Conservation (phyloP, 2,329 filamentous ascomycete species). For the Chaetomium olivaceum region DNA sequence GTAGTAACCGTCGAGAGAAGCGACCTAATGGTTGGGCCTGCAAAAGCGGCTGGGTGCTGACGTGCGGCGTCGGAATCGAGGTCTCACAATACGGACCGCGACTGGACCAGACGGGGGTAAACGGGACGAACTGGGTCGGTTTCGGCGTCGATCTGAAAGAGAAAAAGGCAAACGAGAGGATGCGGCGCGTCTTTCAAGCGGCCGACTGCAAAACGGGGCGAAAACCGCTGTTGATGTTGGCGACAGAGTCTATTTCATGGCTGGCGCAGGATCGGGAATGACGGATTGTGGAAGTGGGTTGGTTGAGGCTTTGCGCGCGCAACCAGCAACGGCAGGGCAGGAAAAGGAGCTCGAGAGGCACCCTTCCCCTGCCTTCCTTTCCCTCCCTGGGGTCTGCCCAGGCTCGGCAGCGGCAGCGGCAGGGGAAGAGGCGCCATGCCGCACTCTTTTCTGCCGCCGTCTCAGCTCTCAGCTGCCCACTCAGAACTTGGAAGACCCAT, state of each 20-base stretch:
- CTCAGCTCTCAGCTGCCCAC: conserved; percentile 18
- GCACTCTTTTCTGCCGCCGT: conserved; percentile 21
- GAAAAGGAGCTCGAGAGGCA: conserved; percentile 22
- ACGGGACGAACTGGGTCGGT: conserved; percentile 4
- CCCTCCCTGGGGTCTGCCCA: background rate
- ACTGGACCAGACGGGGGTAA: conserved; percentile 2
- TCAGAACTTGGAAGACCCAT: conserved; percentile 4
- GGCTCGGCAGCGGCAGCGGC: background rate
- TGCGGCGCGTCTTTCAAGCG: conserved; percentile 28
- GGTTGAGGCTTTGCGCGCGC: background rate
- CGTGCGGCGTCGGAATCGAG: conserved; percentile 14
- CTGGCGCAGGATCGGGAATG: background rate
- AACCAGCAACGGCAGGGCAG: conserved; percentile 6
- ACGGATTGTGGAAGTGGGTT: conserved; percentile 9
- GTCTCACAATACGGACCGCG: conserved; percentile 16
- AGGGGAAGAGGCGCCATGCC: conserved; percentile 8
- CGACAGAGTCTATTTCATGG: background rate
- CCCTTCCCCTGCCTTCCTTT: conserved; percentile 9
- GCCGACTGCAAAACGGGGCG: conserved; percentile 18
- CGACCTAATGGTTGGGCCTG: background rate
- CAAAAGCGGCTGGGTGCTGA: conserved; percentile 14
- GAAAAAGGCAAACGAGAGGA: conserved; percentile 30
- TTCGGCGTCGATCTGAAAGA: conserved; percentile 18
- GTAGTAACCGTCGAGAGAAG: background rate
- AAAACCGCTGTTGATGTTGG: conserved; percentile 3